Conservation (phyloP, 805 yeast species). For the Zygosaccharomyces siamensis region DNA sequence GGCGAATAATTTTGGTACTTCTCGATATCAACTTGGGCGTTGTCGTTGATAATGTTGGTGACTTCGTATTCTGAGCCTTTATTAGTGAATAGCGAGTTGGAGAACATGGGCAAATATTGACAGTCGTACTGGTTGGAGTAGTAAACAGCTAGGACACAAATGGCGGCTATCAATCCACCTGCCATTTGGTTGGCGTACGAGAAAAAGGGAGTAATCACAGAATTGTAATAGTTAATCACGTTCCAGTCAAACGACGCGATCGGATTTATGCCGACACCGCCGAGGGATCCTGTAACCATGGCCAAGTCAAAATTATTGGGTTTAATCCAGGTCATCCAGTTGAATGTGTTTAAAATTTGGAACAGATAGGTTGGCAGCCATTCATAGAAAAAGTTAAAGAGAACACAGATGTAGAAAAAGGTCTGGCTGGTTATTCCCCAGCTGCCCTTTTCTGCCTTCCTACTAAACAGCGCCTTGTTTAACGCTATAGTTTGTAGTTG, state of each 20-base stretch:
- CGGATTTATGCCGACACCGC: slow-evolving; percentile 52
- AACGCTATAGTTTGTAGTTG: slow-evolving; percentile 45
- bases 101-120: slow-evolving; percentile 40
- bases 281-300: slow-evolving; percentile 42
- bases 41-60: slow-evolving; percentile 40
- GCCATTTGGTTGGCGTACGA: slow-evolving; percentile 31
- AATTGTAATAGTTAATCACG: slow-evolving; percentile 32
- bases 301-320: slow-evolving; percentile 48
- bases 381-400: slow-evolving; percentile 38
- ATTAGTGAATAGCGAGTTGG: slow-evolving; percentile 50
- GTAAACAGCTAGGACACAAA: slow-evolving; percentile 37
- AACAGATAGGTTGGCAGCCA: slow-evolving; percentile 46
- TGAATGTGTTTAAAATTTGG: slow-evolving; percentile 40
- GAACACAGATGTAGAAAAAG: slow-evolving; percentile 33
- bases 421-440: slow-evolving; percentile 36
- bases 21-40: slow-evolving; percentile 42
- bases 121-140: slow-evolving; percentile 40
- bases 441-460: slow-evolving; percentile 32
- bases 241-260: slow-evolving; percentile 53
- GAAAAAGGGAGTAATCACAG: slow-evolving; percentile 44
- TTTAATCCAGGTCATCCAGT: slow-evolving; percentile 57
- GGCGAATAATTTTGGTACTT: slow-evolving; percentile 56
- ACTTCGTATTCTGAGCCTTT: slow-evolving; percentile 46
- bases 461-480: slow-evolving; percentile 42
- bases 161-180: slow-evolving; percentile 36